Evolutionary conservation across 257 asterid genomes (phyloP).

Genomic region (Haberlea rhodopensis): DNA sequence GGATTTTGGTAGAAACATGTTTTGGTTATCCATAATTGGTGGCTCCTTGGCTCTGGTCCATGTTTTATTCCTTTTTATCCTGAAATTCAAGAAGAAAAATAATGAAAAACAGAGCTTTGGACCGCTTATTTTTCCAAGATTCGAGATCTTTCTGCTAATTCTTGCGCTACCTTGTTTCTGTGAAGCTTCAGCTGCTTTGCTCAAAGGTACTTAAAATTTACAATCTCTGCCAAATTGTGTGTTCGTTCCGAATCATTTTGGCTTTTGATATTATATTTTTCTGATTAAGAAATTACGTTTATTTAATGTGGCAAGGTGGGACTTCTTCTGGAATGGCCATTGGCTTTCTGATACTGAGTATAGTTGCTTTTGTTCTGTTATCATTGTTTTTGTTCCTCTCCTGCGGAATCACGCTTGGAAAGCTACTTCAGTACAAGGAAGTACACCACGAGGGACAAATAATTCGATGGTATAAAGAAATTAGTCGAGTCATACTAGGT

Average conservation of each 20-base stretch:
- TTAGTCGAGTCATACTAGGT: constrained; percentile 77
- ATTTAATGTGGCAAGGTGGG: constrained; percentile 47
- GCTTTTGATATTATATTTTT: background rate
- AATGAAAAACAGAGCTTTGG: constrained; percentile 56
- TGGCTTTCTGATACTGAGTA: constrained; percentile 53
- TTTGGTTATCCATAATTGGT: constrained; percentile 70
- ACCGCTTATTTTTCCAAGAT: constrained; percentile 70
- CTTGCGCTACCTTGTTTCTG: constrained; percentile 81
- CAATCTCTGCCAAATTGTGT: background rate
- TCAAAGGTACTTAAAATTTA: constrained; percentile 52
- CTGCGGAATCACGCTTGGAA: constrained; percentile 71
- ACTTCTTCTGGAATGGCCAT: constrained; percentile 56
- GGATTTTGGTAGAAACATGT: constrained; percentile 81
- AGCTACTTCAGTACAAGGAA: constrained; percentile 87
- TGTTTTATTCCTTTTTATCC: constrained; percentile 44
- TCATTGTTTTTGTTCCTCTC: constrained; percentile 68
- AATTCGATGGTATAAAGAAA: constrained; percentile 86
- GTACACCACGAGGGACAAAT: constrained; percentile 67
- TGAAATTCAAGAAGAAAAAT: constrained; percentile 44
- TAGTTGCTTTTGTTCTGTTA: constrained; percentile 56
- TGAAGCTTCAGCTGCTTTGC: constrained; percentile 64
- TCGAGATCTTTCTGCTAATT: constrained; percentile 72
- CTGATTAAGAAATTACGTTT: background rate
- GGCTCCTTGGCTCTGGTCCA: constrained; percentile 60
- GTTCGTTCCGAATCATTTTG: background rate